Percentiles rank a stretch among this genome's conserved stretches.
These are phyloP conservation scores for Ceratobasidium sp. DNA, from an alignment of 1,284 basidiomycete species.

Conservation along the genomic window DNA sequence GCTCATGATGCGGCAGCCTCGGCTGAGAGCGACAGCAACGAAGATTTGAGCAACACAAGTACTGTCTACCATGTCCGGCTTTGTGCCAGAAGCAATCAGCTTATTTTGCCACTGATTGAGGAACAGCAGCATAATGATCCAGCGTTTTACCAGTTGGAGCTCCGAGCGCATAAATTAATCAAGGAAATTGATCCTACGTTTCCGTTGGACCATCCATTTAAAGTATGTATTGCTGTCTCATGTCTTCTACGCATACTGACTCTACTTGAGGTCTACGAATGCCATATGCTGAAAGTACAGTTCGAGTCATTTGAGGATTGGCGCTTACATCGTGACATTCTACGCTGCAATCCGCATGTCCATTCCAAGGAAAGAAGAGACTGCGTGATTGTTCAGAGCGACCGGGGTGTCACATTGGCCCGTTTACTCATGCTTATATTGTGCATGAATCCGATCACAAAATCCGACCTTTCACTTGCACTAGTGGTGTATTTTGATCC, in stretches of 20 bases:
- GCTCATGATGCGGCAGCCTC: not conserved
- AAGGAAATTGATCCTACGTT: too few relatives aligned
- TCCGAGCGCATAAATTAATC: too few relatives aligned
- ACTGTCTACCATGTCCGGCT: too few relatives aligned
- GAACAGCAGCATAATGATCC: too few relatives aligned
- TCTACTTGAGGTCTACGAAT: not conserved
- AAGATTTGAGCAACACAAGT: too few relatives aligned
- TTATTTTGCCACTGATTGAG: too few relatives aligned
- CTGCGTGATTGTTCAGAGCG: too few relatives aligned
- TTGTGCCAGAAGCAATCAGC: too few relatives aligned
- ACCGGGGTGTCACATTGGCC: too few relatives aligned
- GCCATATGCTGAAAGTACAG: not conserved
- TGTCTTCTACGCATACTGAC: not conserved
- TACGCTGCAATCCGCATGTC: not conserved
- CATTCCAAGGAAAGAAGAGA: not conserved
- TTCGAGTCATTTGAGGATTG: not conserved
- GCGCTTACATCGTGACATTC: not conserved
- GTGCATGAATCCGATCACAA: not conserved
- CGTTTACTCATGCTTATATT: not conserved
- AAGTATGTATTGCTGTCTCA: not conserved
- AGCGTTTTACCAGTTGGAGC: too few relatives aligned
- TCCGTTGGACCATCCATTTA: not conserved
- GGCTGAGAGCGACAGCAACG: not conserved
- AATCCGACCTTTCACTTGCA: not conserved
- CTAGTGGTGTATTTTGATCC: not conserved